phyloP scores from a whole-genome alignment of 208 protist species.

The Crithidia sp. region DNA sequence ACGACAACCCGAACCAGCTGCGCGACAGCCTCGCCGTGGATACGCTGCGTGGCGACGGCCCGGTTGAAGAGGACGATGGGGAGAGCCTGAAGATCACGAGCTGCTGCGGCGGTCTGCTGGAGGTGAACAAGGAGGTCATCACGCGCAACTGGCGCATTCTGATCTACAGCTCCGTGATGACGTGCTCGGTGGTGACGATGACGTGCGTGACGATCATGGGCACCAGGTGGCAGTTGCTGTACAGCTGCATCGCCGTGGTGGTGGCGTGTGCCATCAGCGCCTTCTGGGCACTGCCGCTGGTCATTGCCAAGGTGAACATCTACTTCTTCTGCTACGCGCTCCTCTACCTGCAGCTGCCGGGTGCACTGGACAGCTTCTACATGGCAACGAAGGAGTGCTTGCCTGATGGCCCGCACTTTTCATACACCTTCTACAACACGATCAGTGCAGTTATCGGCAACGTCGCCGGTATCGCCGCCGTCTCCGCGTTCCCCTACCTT shows the following conservation, averaged over 20 bases:
- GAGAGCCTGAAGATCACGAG: slow-evolving; percentile 10
- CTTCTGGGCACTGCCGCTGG: slow-evolving; percentile 67
- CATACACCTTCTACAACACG: slow-evolving; percentile 73
- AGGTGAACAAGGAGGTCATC: slow-evolving; percentile 69
- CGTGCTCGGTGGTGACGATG: slow-evolving; percentile 46
- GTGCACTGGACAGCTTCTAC: slow-evolving; percentile 72
- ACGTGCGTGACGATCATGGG: slow-evolving; percentile 49
- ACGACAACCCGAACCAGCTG: not conserved
- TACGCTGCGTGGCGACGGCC: slow-evolving; percentile 11
- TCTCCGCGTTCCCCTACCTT: slow-evolving; percentile 62
- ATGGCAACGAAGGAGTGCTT: slow-evolving; percentile 45
- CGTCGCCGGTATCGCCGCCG: slow-evolving; percentile 61
- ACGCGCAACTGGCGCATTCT: slow-evolving; percentile 57
- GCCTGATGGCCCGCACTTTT: slow-evolving; percentile 69
- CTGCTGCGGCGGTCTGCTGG: slow-evolving; percentile 47
- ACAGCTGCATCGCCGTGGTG: slow-evolving; percentile 40
- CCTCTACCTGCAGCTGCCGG: slow-evolving; percentile 62
- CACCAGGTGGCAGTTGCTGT: slow-evolving; percentile 38
- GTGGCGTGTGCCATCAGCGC: slow-evolving; percentile 39
- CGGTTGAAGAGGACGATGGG: slow-evolving; percentile 14
- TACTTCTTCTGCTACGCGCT: slow-evolving; percentile 62
- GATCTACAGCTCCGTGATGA: slow-evolving; percentile 59
- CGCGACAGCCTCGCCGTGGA: slow-evolving; percentile 15
- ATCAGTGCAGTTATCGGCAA: slow-evolving; percentile 55
- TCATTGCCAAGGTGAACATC: slow-evolving; percentile 76